Conservation (phyloP, 2,329 filamentous ascomycete genomes). For the Trichoderma sp. region DNA sequence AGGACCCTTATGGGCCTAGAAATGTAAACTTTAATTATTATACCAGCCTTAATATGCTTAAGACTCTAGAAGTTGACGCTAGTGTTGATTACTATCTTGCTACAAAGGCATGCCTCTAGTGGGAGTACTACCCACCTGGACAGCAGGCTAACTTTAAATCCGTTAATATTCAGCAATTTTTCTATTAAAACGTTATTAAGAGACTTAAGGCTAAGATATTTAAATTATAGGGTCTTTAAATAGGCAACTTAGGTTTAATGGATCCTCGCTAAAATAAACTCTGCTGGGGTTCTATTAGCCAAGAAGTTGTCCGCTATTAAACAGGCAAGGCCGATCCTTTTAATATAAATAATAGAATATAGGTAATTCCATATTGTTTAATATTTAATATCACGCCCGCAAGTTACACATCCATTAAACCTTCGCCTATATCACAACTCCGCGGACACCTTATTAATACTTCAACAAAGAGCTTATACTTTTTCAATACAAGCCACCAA, state of each 20-base stretch:
- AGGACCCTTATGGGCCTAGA: neutral
- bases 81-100: constrained; percentile 6
- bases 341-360: neutral
- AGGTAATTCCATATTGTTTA: neutral
- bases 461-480: neutral
- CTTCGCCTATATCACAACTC: neutral
- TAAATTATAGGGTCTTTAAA: neutral
- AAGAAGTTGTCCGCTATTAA: constrained; percentile 5
- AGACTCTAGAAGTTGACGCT: constrained; percentile 8
- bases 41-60: constrained; percentile 6
- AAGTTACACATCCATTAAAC: neutral
- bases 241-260: neutral
- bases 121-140: constrained; percentile 1
- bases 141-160: constrained; percentile 1
- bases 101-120: neutral
- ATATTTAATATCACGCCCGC: neutral
- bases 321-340: neutral
- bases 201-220: constrained; percentile 11
- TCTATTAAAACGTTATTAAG: constrained; percentile 10
- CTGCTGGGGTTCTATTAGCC: constrained; percentile 9
- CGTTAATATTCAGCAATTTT: neutral
- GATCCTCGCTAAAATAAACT: constrained; percentile 4
- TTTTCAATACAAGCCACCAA: constrained; percentile 3
- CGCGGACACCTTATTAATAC: neutral
- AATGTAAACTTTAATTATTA: constrained; percentile 4